Evolutionary conservation across 2,329 filamentous ascomycete genomes (phyloP).

Genomic region (Westerdykella aurantiaca): DNA sequence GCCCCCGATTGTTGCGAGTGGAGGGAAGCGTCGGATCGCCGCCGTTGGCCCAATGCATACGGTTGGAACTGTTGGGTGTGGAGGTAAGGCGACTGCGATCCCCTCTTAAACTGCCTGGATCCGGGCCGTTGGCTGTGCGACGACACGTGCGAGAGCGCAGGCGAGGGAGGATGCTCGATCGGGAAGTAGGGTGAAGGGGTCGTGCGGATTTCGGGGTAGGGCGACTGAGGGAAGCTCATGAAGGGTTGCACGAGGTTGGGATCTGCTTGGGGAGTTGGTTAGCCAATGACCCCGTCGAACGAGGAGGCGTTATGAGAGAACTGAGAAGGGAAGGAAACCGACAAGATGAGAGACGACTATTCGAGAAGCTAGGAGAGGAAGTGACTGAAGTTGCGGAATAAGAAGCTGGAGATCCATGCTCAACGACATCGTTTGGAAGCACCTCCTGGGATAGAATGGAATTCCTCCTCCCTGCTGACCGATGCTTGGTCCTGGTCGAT

Average conservation of each 20-base stretch:
- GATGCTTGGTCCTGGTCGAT: constrained; percentile 27
- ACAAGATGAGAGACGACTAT: constrained; percentile 35
- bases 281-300: constrained; percentile 7
- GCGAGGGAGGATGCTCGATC: constrained; percentile 53
- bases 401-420: constrained; percentile 2
- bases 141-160: constrained; percentile 55
- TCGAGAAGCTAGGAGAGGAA: constrained; percentile 16
- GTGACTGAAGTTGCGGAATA: constrained; percentile 11
- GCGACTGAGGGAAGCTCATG: constrained; percentile 38
- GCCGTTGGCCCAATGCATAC: constrained; percentile 49
- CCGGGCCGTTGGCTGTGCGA: constrained; percentile 40
- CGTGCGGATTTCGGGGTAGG: constrained; percentile 38
- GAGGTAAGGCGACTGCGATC: constrained; percentile 63
- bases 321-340: constrained; percentile 29
- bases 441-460: constrained; percentile 27
- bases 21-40: constrained; percentile 65
- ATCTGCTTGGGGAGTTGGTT: constrained; percentile 39
- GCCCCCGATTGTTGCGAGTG: constrained; percentile 59
- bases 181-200: constrained; percentile 40
- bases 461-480: constrained; percentile 17
- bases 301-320: not conserved
- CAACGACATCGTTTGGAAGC: constrained; percentile 11
- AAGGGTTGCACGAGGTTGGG: constrained; percentile 54
- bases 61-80: constrained; percentile 51
- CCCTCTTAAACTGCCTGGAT: constrained; percentile 42